A percentile compares a stretch with the other conserved stretches of the same genome.
These are phyloP conservation scores for Persicaria tinctoria DNA, from an alignment of 148 eudicot species.

Conservation along the genomic window DNA sequence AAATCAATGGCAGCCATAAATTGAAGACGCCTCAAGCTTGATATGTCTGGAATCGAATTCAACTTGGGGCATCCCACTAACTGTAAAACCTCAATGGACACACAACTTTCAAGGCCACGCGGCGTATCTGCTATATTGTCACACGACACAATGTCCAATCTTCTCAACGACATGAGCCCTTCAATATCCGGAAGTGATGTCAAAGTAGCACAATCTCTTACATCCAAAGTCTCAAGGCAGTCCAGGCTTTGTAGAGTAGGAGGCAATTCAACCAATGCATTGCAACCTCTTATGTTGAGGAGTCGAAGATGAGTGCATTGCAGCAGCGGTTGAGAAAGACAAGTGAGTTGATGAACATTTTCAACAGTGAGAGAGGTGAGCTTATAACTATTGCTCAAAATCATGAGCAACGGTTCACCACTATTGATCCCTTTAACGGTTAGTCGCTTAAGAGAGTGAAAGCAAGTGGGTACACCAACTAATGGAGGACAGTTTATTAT, in stretches of 20 bases:
- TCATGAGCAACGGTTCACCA: too few relatives aligned
- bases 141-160: neutral
- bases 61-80: neutral
- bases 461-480: too few relatives aligned
- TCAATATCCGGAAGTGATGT: neutral
- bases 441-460: too few relatives aligned
- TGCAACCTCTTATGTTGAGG: neutral
- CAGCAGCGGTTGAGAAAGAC: neutral
- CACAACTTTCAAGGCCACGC: neutral
- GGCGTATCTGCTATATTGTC: neutral
- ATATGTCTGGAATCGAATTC: neutral
- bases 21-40: neutral
- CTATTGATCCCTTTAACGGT: too few relatives aligned
- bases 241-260: neutral
- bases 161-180: neutral
- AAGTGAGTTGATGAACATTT: too few relatives aligned
- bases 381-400: too few relatives aligned
- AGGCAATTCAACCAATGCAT: neutral
- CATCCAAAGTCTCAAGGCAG: neutral
- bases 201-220: neutral
- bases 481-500: too few relatives aligned
- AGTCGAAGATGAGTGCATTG: neutral
- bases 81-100: neutral
- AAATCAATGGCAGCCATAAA: neutral
- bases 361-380: too few relatives aligned